These are phyloP conservation scores for Phytophthora meadii DNA, from an alignment of 352 stramenopile genomes.

Conservation along the genomic window DNA sequence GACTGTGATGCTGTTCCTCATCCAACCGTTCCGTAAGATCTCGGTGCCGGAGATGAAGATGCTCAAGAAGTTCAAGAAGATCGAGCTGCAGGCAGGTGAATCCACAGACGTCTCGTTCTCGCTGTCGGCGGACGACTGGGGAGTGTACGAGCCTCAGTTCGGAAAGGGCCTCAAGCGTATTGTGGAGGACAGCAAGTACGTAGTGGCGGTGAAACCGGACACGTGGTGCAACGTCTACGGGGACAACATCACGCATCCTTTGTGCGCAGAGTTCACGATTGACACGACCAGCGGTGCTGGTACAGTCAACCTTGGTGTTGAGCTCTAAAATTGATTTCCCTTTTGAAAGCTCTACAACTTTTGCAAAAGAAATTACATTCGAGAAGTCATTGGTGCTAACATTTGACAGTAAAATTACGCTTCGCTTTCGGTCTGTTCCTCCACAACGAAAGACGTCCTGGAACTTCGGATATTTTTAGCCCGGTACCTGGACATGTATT, in stretches of 20 bases:
- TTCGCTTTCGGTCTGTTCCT: too few relatives aligned
- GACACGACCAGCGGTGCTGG: conserved; percentile 26
- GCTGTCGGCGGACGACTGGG: conserved; percentile 61
- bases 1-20: conserved; percentile 82
- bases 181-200: conserved; percentile 70
- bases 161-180: conserved; percentile 51
- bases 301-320: conserved; percentile 16
- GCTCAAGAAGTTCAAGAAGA: conserved; percentile 84
- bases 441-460: too few relatives aligned
- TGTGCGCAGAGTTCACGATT: conserved; percentile 54
- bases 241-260: conserved; percentile 40
- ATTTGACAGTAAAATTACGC: too few relatives aligned
- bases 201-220: conserved; percentile 69
- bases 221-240: conserved; percentile 73
- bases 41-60: conserved; percentile 83
- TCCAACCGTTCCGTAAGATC: conserved; percentile 62
- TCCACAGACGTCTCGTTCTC: conserved; percentile 48
- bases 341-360: too few relatives aligned
- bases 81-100: conserved; percentile 59
- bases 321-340: conserved; percentile 7
- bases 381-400: too few relatives aligned
- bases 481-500: too few relatives aligned
- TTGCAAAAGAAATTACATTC: too few relatives aligned
- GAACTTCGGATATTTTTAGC: too few relatives aligned
- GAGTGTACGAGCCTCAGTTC: conserved; percentile 62